Evolutionary conservation across 2,329 filamentous ascomycete genomes (phyloP), one percentile per base, ranked within the genome.

Genomic region (Fusarium citri): DNA sequence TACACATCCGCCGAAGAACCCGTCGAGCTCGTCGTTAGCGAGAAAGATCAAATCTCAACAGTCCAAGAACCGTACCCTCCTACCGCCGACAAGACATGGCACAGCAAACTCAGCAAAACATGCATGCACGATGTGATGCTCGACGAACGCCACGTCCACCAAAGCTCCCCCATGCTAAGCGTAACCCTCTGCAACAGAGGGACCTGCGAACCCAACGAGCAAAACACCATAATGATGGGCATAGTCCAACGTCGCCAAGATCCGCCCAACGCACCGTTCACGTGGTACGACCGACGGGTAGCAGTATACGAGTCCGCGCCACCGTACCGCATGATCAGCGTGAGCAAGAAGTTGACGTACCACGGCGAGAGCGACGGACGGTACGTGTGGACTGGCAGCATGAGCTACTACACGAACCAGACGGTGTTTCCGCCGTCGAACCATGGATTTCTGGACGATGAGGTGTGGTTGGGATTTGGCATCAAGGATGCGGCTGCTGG

Each of bases 391-490:
- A 72, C 71, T 2, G 71, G 71, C 1, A 69, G 58, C 10, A 72
- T 72, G 71, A 41, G 62, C 9, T 72, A 73, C 30, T 66, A 59
- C 37, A 55, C 47, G 4, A 69, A 73, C 23, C 46, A 67, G 31
- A 64, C 64, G 5, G 20, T 30, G 9, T 69, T 63, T 5, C 60
- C 64, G 2, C 54, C 68, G 3, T 25, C 64, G 15, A 72, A 60
- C 22, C 70, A 71, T 34, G 71, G 71, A 9, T 72, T 57, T 42
- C 40, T 72, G 16, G 68, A 72, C 23, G 70, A 72, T 22, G 71
- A 72, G 64, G 40, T 72, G 14, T 72, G 71, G 71, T 34, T 72
- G 60, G 67, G 71, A 42, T 72, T 72, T 43, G 71, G 71, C 10
- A 71, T 72, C 50, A 59, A 59, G 25, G 71, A 72, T 34, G 45